phyloP scores from a whole-genome alignment of 306 rosid genomes.

The Gastrolobium bilobum region DNA sequence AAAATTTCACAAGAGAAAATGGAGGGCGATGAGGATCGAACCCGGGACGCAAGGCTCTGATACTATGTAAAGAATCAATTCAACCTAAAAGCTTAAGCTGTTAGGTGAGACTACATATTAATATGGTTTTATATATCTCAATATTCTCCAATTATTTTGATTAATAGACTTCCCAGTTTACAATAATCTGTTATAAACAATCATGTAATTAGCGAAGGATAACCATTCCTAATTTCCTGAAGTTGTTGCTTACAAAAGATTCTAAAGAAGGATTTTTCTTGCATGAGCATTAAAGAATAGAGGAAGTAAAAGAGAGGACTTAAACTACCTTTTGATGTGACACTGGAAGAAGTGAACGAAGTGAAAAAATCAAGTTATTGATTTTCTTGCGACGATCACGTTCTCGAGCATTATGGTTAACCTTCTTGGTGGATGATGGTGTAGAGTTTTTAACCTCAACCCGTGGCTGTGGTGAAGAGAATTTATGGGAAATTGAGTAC shows the following conservation, averaged over 20 bases:
- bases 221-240: neutral
- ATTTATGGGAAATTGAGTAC: neutral
- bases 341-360: constrained; percentile 64
- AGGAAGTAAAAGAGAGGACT: neutral
- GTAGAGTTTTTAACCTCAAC: neutral
- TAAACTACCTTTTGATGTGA: constrained; percentile 54
- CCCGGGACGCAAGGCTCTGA: too few relatives aligned
- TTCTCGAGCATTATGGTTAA: constrained; percentile 75
- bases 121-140: too few relatives aligned
- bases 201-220: too few relatives aligned
- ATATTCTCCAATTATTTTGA: too few relatives aligned
- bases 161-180: too few relatives aligned
- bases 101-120: too few relatives aligned
- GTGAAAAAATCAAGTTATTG: constrained; percentile 61
- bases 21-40: too few relatives aligned
- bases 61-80: too few relatives aligned
- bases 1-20: too few relatives aligned
- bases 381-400: constrained; percentile 77
- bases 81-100: too few relatives aligned
- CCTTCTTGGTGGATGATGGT: constrained; percentile 53
- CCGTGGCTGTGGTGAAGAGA: neutral
- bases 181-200: too few relatives aligned
- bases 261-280: too few relatives aligned
- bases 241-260: neutral
- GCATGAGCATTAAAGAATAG: neutral